phyloP scores from a whole-genome alignment of 306 rosid species.

The Arachis stenosperma region DNA sequence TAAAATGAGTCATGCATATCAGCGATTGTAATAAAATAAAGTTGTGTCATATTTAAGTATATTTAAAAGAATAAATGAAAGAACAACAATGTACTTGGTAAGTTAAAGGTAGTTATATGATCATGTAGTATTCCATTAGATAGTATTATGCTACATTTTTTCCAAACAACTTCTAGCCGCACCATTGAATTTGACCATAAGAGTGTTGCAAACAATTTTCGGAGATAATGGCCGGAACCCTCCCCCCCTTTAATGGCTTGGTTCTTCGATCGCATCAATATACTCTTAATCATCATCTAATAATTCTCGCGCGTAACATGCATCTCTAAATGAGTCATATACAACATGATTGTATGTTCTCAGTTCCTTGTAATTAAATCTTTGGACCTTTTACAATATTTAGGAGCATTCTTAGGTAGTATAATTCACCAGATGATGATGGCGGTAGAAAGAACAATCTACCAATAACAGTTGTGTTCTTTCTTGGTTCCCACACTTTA shows the following conservation, averaged over 20 bases:
- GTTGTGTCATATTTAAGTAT: too few relatives aligned
- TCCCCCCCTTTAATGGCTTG: neutral
- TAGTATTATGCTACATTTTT: neutral
- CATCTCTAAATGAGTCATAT: neutral
- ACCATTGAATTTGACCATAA: neutral
- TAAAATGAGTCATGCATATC: too few relatives aligned
- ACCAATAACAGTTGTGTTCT: too few relatives aligned
- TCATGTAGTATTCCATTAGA: neutral
- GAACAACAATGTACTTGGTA: too few relatives aligned
- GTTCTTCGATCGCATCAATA: neutral
- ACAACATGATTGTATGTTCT: neutral
- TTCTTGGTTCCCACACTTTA: too few relatives aligned
- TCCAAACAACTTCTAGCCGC: neutral
- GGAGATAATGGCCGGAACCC: neutral
- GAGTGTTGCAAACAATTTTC: neutral
- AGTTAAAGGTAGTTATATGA: too few relatives aligned
- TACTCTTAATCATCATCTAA: neutral
- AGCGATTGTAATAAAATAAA: too few relatives aligned
- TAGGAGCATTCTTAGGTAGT: too few relatives aligned
- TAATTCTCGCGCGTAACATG: neutral
- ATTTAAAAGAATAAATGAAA: too few relatives aligned
- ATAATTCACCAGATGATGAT: neutral
- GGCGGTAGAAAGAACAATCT: too few relatives aligned
- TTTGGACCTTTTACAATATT: too few relatives aligned
- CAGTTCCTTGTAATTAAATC: too few relatives aligned